A percentile compares a stretch with the other conserved stretches of the same genome.
These are phyloP conservation scores for Sisymbrium irio DNA, from an alignment of 345 rosid species.

Conservation along the genomic window DNA sequence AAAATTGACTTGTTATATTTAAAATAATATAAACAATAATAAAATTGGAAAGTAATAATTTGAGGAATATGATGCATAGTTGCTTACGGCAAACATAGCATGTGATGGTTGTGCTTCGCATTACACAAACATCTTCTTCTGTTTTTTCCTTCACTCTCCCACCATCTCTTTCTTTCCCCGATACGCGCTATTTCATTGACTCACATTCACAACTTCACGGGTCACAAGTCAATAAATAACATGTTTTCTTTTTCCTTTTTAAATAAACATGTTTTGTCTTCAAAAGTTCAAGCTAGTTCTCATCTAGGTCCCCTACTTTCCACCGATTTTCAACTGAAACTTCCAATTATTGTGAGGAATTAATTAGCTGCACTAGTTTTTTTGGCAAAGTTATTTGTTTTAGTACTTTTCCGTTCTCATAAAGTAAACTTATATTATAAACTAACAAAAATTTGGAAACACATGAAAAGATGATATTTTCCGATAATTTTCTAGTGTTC, in stretches of 20 bases:
- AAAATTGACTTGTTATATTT: background rate
- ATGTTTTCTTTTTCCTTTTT: no score
- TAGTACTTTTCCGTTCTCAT: no score
- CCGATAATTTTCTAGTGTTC: no score
- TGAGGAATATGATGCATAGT: background rate
- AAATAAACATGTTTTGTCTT: background rate
- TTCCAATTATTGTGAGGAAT: background rate
- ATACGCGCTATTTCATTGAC: constrained; percentile 16
- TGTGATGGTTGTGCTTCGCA: constrained; percentile 20
- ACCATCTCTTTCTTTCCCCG: background rate
- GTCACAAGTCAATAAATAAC: background rate
- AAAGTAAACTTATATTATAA: no score
- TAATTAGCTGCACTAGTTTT: background rate
- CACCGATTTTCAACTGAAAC: background rate
- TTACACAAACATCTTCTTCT: constrained; percentile 9
- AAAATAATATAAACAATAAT: background rate
- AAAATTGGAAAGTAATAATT: background rate
- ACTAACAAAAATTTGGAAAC: no score
- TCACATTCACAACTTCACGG: background rate
- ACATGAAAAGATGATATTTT: no score
- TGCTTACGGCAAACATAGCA: constrained; percentile 18
- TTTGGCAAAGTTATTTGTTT: background rate
- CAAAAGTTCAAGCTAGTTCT: background rate
- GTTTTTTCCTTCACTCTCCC: background rate
- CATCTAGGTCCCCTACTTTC: background rate